Percentiles rank a stretch among this genome's conserved stretches.
Evolutionary conservation across 768 basidiomycete genomes (phyloP).

Genomic region (Lentinula sp.): DNA sequence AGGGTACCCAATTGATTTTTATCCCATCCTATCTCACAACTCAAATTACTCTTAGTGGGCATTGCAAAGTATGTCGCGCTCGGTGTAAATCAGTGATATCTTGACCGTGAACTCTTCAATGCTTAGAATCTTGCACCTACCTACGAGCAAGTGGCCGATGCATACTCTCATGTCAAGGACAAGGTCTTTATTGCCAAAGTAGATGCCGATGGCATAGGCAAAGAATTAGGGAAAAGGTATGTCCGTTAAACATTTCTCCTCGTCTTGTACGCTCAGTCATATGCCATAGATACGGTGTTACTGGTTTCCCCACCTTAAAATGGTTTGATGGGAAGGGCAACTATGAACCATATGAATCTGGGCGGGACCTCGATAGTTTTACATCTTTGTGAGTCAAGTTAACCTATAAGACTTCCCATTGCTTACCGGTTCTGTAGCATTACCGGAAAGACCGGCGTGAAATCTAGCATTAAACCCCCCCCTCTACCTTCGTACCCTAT

Average conservation of each 20-base stretch:
- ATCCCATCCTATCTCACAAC: neutral
- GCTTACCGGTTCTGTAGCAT: slow-evolving; percentile 40
- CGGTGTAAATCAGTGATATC: neutral
- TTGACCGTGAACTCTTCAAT: slow-evolving; percentile 3
- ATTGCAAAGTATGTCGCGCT: slow-evolving; percentile 64
- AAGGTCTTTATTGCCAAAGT: slow-evolving; percentile 89
- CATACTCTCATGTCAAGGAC: slow-evolving; percentile 71
- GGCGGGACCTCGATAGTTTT: slow-evolving; percentile 76
- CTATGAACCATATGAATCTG: slow-evolving; percentile 64
- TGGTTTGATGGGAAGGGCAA: slow-evolving; percentile 80
- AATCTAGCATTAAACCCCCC: slow-evolving; percentile 84
- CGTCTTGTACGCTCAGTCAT: slow-evolving; percentile 22
- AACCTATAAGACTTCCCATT: neutral
- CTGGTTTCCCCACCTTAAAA: slow-evolving; percentile 62
- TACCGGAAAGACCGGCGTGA: slow-evolving; percentile 67
- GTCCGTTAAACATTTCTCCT: slow-evolving; percentile 83
- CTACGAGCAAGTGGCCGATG: slow-evolving; percentile 87
- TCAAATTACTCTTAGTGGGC: slow-evolving; percentile 45
- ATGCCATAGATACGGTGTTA: slow-evolving; percentile 3
- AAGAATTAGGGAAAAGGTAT: slow-evolving; percentile 68
- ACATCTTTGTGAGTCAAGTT: slow-evolving; percentile 57
- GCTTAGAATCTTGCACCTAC: slow-evolving; percentile 79
- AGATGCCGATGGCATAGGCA: slow-evolving; percentile 86
- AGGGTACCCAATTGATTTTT: slow-evolving; percentile 15
- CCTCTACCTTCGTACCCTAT: slow-evolving; percentile 65